Conservation (phyloP, 306 rosid species). For the Trifolium fragiferum region DNA sequence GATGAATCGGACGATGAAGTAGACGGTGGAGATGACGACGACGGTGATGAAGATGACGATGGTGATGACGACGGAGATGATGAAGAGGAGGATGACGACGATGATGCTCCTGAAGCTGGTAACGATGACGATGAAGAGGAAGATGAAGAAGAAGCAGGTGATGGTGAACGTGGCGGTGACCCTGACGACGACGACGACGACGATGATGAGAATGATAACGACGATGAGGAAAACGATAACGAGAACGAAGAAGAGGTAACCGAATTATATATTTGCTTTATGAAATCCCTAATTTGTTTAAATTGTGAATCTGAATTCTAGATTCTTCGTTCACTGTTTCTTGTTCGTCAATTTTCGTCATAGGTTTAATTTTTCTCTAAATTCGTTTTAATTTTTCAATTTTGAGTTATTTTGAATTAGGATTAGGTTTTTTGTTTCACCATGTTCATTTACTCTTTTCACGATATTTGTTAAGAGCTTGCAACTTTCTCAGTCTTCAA, state of each 20-base stretch:
- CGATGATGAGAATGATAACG: conserved; percentile 29
- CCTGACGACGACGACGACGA: conserved; percentile 46
- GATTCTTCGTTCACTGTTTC: not conserved
- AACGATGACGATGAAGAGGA: conserved; percentile 43
- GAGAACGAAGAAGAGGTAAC: conserved; percentile 47
- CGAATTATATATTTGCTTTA: not conserved
- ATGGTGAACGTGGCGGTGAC: conserved; percentile 40
- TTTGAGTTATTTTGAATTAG: not conserved
- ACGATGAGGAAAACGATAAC: conserved; percentile 29
- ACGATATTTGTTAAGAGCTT: not conserved
- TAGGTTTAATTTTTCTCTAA: not conserved
- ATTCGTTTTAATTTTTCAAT: not conserved
- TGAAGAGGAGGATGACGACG: conserved; percentile 37
- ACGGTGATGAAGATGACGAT: conserved; percentile 41
- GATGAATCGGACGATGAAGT: conserved; percentile 51
- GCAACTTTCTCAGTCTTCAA: not conserved
- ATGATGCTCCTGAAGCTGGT: conserved; percentile 38
- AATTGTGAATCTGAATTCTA: conserved; percentile 14
- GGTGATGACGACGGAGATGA: conserved; percentile 48
- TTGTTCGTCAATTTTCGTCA: not conserved
- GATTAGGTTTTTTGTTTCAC: not conserved
- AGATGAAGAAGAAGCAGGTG: conserved; percentile 45
- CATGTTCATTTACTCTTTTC: not conserved
- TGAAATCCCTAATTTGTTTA: conserved; percentile 28
- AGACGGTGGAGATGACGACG: conserved; percentile 52